Conservation (phyloP, 2,329 filamentous ascomycete genomes). For the Dactylonectria estremocensis region DNA sequence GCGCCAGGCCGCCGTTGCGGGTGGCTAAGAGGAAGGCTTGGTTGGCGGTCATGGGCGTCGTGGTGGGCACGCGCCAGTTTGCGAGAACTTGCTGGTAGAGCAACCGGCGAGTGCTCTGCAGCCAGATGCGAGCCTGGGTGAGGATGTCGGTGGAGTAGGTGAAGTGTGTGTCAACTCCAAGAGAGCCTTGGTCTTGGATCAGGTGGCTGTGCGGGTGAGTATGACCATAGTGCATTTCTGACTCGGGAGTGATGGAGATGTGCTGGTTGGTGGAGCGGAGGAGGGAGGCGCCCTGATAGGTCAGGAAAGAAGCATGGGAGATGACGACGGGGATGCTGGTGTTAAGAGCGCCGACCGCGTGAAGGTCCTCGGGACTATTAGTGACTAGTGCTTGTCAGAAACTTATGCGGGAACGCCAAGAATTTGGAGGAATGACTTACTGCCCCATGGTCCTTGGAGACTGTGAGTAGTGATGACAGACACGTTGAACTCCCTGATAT, state of each 20-base stretch:
- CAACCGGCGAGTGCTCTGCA: conserved; percentile 61
- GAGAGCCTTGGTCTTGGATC: conserved; percentile 65
- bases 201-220: conserved; percentile 60
- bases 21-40: conserved; percentile 72
- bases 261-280: conserved; percentile 66
- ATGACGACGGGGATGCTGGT: conserved; percentile 65
- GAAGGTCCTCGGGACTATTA: conserved; percentile 35
- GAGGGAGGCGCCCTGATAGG: conserved; percentile 55
- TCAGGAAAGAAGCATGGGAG: conserved; percentile 65
- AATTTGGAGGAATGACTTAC: neutral
- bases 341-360: conserved; percentile 58
- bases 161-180: conserved; percentile 70
- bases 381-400: too few relatives aligned
- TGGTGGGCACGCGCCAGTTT: conserved; percentile 59
- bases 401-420: too few relatives aligned
- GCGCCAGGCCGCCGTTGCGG: conserved; percentile 65
- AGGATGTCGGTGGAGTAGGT: conserved; percentile 66
- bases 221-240: conserved; percentile 73
- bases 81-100: conserved; percentile 57
- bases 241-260: conserved; percentile 72
- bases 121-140: conserved; percentile 68
- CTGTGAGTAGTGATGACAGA: conserved; percentile 61
- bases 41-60: conserved; percentile 66
- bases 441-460: neutral
- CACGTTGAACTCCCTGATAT: conserved; percentile 52